phyloP scores from a whole-genome alignment of 148 eudicot genomes.

The Agrostemma githago region DNA sequence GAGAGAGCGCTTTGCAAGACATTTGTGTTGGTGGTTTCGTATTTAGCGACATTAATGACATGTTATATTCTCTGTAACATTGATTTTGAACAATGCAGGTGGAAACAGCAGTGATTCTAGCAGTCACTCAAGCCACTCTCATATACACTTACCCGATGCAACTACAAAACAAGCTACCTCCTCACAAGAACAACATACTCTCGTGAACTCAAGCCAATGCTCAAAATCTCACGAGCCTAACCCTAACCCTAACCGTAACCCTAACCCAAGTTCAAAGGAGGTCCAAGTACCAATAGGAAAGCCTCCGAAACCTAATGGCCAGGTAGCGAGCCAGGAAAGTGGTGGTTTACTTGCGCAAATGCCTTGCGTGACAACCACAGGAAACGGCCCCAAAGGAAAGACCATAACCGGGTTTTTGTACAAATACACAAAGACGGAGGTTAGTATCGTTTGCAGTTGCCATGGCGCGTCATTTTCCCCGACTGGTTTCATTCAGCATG shows the following conservation, averaged over 20 bases:
- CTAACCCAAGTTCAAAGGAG: slow-evolving; percentile 5
- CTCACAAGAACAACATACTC: slow-evolving; percentile 3
- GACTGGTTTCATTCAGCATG: slow-evolving; percentile 72
- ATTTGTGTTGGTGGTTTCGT: not conserved
- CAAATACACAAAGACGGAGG: slow-evolving; percentile 51
- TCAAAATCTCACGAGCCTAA: slow-evolving; percentile 4
- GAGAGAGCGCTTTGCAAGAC: too few relatives aligned
- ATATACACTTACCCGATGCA: slow-evolving; percentile 7
- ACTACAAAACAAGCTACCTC: slow-evolving; percentile 20
- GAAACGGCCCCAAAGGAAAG: slow-evolving; percentile 70
- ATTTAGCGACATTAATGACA: not conserved
- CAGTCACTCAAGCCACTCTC: slow-evolving; percentile 40
- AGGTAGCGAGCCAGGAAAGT: slow-evolving; percentile 5
- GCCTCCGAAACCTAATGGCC: slow-evolving; percentile 35
- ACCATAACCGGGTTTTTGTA: slow-evolving; percentile 63
- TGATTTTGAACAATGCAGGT: slow-evolving; percentile 17
- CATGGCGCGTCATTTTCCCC: slow-evolving; percentile 75
- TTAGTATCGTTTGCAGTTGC: slow-evolving; percentile 64
- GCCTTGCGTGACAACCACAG: slow-evolving; percentile 75
- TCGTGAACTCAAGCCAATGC: not conserved
- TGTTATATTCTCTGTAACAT: not conserved
- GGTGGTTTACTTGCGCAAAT: slow-evolving; percentile 27
- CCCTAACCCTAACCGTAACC: not conserved
- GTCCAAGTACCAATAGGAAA: slow-evolving; percentile 15
- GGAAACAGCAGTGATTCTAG: slow-evolving; percentile 37